Conservation (phyloP, 495 filamentous ascomycete genomes). For the Evernia prunastri region DNA sequence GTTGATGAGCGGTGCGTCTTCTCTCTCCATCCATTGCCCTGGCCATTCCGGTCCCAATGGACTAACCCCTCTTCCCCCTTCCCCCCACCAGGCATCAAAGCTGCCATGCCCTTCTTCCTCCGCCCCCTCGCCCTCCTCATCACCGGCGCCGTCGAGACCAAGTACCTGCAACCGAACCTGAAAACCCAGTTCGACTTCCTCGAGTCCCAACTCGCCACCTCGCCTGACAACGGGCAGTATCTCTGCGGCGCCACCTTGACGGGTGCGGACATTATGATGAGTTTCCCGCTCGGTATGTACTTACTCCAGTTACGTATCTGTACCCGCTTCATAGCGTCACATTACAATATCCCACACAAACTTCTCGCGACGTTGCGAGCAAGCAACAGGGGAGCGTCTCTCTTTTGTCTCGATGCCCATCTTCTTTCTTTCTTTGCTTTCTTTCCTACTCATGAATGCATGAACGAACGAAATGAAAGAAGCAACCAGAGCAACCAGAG, state of each 20-base stretch:
- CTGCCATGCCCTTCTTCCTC: constrained; percentile 74
- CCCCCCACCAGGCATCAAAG: constrained; percentile 47
- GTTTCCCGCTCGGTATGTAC: constrained; percentile 55
- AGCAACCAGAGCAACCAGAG: too few species aligned
- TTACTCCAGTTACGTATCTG: too few species aligned
- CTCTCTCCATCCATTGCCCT: background rate
- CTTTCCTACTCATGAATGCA: too few species aligned
- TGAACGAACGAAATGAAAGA: too few species aligned
- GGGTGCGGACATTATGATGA: constrained; percentile 74
- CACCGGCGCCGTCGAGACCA: constrained; percentile 51
- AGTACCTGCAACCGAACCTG: constrained; percentile 58
- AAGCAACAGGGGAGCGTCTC: too few species aligned
- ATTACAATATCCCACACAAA: too few species aligned
- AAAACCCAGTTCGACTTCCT: constrained; percentile 63
- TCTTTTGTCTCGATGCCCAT: too few species aligned
- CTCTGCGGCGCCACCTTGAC: constrained; percentile 68
- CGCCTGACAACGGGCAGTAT: constrained; percentile 56
- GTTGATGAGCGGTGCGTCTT: constrained; percentile 49
- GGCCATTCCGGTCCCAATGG: background rate
- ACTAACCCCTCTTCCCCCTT: background rate
- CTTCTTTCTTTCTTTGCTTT: too few species aligned
- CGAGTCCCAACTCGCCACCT: constrained; percentile 60
- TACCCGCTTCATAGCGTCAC: too few species aligned
- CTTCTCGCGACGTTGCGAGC: too few species aligned
- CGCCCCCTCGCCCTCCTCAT: constrained; percentile 65